Evolutionary conservation across 164 flowering plant genomes (phyloP), one percentile per base, ranked within the genome.

Genomic region (Houttuynia cordata): DNA sequence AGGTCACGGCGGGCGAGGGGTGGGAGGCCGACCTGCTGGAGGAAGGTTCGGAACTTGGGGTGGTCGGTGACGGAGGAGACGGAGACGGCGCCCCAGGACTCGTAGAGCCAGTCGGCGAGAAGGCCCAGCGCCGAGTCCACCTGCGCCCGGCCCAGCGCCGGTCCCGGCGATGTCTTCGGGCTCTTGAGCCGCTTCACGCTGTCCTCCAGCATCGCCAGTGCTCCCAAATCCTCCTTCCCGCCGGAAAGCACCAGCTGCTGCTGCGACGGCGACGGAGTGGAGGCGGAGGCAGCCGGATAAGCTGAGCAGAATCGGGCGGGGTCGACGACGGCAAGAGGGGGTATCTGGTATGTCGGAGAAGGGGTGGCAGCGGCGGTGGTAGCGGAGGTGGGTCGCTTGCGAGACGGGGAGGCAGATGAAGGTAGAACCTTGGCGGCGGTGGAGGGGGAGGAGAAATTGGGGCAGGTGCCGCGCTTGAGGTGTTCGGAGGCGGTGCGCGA

Each of bases 401-500:
- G 61, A 17, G 80, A 18, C 1, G 80, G 80, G 6, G 91, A 71
- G 37, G 79, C 47, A 3, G 84, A 64, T 12, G 91, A 81, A 58
- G 81, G 72, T 78, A 30, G 37, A 30, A 94, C 89, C 58, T 78
- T 83, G 0, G 83, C 72, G 0, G 62, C 53, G 21, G 90, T 73
- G 59, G 53, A 25, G 71, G 87, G 88, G 21, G 90, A 75, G 61
- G 53, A 41, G 71, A 88, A 92, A 69, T 92, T 87, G 58, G 98
- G 95, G 64, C 98, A 92, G 18, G 95, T 89, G 0, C 93, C 96
- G 14, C 96, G 71, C 59, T 92, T 92, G 59, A 92, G 88, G 67
- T 92, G 98, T 73, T 92, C 96, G 10, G 98, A 85, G 41, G 98
- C 98, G 13, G 96, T 92, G 21, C 98, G 73, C 0, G 98, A 92